Percentiles rank a stretch among this genome's conserved stretches.
phyloP scores from a whole-genome alignment of 2,329 filamentous ascomycete genomes.

The Fusarium sp. region DNA sequence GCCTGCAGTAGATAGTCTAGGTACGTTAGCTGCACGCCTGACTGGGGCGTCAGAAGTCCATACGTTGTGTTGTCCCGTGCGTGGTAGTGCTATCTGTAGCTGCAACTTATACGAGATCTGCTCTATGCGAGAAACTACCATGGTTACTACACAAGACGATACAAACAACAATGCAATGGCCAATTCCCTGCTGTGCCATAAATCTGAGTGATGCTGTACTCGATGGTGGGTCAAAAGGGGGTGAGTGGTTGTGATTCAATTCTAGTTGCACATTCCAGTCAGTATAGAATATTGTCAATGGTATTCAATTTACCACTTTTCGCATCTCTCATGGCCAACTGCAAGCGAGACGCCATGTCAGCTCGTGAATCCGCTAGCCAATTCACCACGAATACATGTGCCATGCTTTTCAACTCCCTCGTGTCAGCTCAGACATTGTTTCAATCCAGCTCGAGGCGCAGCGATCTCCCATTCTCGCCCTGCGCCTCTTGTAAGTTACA shows the following conservation, averaged over 20 bases:
- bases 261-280: neutral
- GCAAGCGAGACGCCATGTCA: neutral
- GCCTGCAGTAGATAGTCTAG: too few relatives aligned
- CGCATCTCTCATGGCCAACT: neutral
- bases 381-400: neutral
- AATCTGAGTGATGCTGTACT: too few relatives aligned
- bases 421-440: neutral
- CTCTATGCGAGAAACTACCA: neutral
- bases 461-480: neutral
- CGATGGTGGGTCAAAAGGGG: too few relatives aligned
- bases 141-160: neutral
- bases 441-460: neutral
- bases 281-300: neutral
- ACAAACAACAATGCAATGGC: neutral
- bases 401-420: neutral
- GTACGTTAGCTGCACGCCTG: neutral
- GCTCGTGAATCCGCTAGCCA: neutral
- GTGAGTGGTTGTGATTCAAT: neutral
- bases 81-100: neutral
- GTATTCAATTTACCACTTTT: neutral
- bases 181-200: too few relatives aligned
- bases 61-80: neutral
- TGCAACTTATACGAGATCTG: neutral
- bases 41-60: neutral
- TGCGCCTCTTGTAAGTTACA: neutral